phyloP scores from a whole-genome alignment of 306 rosid genomes.

The Fragaria iinumae region DNA sequence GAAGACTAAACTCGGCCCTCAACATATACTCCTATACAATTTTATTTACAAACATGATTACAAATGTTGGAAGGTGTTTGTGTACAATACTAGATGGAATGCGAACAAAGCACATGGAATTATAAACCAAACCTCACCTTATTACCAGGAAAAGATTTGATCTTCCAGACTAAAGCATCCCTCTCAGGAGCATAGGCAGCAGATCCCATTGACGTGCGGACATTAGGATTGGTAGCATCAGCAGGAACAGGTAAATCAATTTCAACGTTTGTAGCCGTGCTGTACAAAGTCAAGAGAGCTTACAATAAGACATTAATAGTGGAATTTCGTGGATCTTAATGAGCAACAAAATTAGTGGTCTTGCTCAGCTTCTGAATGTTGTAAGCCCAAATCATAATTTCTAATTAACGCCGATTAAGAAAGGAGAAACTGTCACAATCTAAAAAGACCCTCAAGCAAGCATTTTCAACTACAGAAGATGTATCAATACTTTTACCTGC shows the following conservation, averaged over 20 bases:
- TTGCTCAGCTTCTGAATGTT: background rate
- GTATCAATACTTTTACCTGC: slow-evolving; percentile 44
- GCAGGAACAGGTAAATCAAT: slow-evolving; percentile 74
- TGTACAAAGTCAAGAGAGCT: slow-evolving; percentile 20
- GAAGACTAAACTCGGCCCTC: slow-evolving; percentile 83
- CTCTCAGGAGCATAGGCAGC: slow-evolving; percentile 80
- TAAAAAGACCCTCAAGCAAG: background rate
- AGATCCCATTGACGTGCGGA: slow-evolving; percentile 86
- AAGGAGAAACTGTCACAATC: background rate
- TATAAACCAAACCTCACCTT: slow-evolving; percentile 44
- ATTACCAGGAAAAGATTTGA: slow-evolving; percentile 83
- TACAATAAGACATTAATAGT: slow-evolving; percentile 12
- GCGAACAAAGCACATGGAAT: background rate
- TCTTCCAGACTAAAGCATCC: slow-evolving; percentile 81
- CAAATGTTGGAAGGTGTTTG: background rate
- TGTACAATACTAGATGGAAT: background rate
- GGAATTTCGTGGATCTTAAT: background rate
- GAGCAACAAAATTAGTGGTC: background rate
- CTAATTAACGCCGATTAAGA: background rate
- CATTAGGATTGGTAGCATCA: slow-evolving; percentile 76
- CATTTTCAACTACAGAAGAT: background rate
- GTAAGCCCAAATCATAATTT: background rate
- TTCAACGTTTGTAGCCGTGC: slow-evolving; percentile 79
- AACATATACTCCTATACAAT: slow-evolving; percentile 68
- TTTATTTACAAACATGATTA: background rate